Evolutionary conservation across 1,284 basidiomycete genomes (phyloP), one percentile per base, ranked within the genome.

Genomic region (Ganoderma lucidum): DNA sequence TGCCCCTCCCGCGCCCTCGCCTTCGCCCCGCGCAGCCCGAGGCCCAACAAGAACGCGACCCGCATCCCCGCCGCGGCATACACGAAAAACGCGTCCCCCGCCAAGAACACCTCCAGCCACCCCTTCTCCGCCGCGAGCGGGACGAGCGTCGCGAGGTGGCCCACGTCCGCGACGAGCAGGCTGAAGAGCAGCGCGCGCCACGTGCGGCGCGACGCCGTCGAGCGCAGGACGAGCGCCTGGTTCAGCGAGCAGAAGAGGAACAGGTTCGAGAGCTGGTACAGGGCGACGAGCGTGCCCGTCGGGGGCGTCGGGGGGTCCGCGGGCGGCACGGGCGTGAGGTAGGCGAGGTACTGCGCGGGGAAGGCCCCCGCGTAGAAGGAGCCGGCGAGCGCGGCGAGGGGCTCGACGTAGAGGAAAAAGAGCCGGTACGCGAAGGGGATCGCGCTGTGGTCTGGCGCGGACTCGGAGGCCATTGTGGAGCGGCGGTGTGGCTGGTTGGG

Each of bases 11-110:
- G 62, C 5, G 42, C 35, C 32, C 19, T 66, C 5, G 42, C 23
- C 32, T 32, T n/a, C 32, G 45, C 10, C n/a, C 28, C n/a, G 1
- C 8, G 44, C 5, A 75, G 51, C n/a, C 83, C 83, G 6, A 84
- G 23, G 6, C 82, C 83, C 28, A 75, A 61, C 51, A 84, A 75
- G 71, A 85, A 85, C 15, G 78, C 76, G 12, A 81, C 76, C 63
- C 84, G 76, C 79, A 82, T 80, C 28, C 75, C 74, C 37, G 85
- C 85, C 2, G 85, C 86, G 23, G 79, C 62, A 68, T 87, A 87
- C 12, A 87, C 86, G 63, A 87, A 87, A 85, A 87, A 85, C 66
- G 84, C 84, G 73, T 85, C 86, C 85, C 85, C 87, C 39, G 79
- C 80, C 64, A 71, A 15, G 60, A 75, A 78, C 41, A 86, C 78